Evolutionary conservation across 2,329 filamentous ascomycete species (phyloP).

Genomic region (Raffaelea deltoideospora): DNA sequence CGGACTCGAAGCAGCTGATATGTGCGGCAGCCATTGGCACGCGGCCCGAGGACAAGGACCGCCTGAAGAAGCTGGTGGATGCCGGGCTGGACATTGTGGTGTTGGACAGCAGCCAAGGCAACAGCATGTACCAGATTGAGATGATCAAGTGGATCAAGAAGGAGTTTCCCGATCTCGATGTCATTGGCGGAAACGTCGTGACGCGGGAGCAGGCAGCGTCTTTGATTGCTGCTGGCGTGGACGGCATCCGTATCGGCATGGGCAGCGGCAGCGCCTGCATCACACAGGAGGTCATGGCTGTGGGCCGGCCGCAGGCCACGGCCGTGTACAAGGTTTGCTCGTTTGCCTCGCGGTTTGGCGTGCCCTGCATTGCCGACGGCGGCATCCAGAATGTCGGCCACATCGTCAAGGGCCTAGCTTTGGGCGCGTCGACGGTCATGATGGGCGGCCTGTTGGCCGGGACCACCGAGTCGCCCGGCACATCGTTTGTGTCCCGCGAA

Average conservation of each 20-base stretch:
- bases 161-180: constrained; percentile 71
- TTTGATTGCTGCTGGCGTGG: constrained; percentile 84
- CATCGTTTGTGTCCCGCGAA: constrained; percentile 90
- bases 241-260: constrained; percentile 97
- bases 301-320: constrained; percentile 88
- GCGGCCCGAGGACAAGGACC: constrained; percentile 77
- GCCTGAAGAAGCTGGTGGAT: constrained; percentile 77
- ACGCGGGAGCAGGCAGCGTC: constrained; percentile 89
- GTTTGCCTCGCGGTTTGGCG: constrained; percentile 85
- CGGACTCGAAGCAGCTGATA: constrained; percentile 93
- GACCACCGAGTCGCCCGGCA: constrained; percentile 92
- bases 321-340: constrained; percentile 79
- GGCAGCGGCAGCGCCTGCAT: constrained; percentile 96
- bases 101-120: constrained; percentile 92
- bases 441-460: constrained; percentile 97
- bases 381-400: constrained; percentile 98
- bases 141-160: constrained; percentile 96
- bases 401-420: constrained; percentile 93
- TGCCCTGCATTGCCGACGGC: constrained; percentile 95
- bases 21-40: constrained; percentile 93
- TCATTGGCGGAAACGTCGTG: constrained; percentile 97
- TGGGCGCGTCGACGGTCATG: constrained; percentile 94
- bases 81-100: constrained; percentile 92
- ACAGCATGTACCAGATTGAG: constrained; percentile 96
- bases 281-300: constrained; percentile 98